These are phyloP conservation scores for Pezicula neosporulosa DNA, from an alignment of 2,329 filamentous ascomycete genomes.

Conservation along the genomic window DNA sequence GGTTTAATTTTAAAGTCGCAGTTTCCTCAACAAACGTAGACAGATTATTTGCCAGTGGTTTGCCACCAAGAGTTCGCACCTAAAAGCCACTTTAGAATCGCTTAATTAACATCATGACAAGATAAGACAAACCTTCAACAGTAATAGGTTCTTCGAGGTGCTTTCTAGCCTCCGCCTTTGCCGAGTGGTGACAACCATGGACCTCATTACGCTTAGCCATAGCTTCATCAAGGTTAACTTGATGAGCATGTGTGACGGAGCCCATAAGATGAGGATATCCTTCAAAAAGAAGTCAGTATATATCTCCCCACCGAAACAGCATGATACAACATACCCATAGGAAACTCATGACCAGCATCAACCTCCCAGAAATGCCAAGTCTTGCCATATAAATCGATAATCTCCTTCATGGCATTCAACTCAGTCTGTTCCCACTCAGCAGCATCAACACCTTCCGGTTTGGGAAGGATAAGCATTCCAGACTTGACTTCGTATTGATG, in stretches of 20 bases:
- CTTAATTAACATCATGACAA: too few species aligned
- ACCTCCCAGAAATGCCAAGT: slow-evolving; percentile 82
- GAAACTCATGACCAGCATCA: slow-evolving; percentile 62
- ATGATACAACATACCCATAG: slow-evolving; percentile 40
- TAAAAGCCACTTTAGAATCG: too few species aligned
- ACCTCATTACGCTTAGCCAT: slow-evolving; percentile 43
- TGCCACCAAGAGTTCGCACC: too few species aligned
- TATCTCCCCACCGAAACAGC: neutral
- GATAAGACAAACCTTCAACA: neutral
- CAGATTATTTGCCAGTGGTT: too few species aligned
- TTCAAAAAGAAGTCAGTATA: neutral
- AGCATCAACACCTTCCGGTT: slow-evolving; percentile 45
- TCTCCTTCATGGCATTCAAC: slow-evolving; percentile 71
- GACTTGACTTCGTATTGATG: slow-evolving; percentile 59
- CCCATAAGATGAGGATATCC: slow-evolving; percentile 54
- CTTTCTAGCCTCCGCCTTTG: slow-evolving; percentile 48
- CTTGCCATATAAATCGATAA: slow-evolving; percentile 73
- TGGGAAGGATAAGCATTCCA: slow-evolving; percentile 73
- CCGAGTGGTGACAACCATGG: slow-evolving; percentile 45
- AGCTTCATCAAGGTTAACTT: slow-evolving; percentile 34
- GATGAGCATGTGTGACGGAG: slow-evolving; percentile 45
- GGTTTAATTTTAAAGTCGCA: too few species aligned
- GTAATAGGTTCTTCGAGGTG: slow-evolving; percentile 35
- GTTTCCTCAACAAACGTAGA: too few species aligned
- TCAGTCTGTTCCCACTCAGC: slow-evolving; percentile 70